These are phyloP conservation scores for Cordyceps cateniannulata DNA, from an alignment of 2,329 filamentous ascomycete genomes.

Conservation along the genomic window DNA sequence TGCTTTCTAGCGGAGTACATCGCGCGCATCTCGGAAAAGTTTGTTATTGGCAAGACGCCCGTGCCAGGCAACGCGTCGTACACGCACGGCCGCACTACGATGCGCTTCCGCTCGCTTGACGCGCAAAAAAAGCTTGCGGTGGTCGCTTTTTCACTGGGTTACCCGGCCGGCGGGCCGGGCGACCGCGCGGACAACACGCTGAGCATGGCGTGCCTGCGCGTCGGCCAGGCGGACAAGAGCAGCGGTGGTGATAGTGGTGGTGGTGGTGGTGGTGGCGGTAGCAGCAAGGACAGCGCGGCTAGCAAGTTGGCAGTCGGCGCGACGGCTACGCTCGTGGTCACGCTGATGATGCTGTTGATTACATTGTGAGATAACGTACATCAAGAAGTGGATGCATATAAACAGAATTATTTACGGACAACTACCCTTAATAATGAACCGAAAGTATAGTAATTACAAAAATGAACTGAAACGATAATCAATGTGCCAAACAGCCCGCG, in stretches of 20 bases:
- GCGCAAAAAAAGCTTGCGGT: neutral
- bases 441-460: no score
- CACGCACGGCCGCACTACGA: constrained; percentile 1
- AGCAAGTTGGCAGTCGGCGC: neutral
- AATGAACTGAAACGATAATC: neutral
- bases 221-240: neutral
- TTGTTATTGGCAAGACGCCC: neutral
- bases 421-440: neutral
- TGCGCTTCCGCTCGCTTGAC: constrained; percentile 2
- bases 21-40: neutral
- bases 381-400: no score
- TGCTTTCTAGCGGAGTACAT: neutral
- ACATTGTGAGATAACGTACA: neutral
- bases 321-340: neutral
- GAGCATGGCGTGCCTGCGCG: constrained; percentile 4
- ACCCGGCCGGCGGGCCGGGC: neutral
- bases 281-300: neutral
- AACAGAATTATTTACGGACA: neutral
- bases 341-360: neutral
- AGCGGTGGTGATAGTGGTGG: neutral
- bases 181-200: neutral
- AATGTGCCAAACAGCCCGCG: neutral
- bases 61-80: neutral
- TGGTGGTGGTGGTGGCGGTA: neutral
- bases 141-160: neutral